Base-by-base conservation (phyloP, 2,329 filamentous ascomycete genomes). In the Pyricularia sp. region DNA sequence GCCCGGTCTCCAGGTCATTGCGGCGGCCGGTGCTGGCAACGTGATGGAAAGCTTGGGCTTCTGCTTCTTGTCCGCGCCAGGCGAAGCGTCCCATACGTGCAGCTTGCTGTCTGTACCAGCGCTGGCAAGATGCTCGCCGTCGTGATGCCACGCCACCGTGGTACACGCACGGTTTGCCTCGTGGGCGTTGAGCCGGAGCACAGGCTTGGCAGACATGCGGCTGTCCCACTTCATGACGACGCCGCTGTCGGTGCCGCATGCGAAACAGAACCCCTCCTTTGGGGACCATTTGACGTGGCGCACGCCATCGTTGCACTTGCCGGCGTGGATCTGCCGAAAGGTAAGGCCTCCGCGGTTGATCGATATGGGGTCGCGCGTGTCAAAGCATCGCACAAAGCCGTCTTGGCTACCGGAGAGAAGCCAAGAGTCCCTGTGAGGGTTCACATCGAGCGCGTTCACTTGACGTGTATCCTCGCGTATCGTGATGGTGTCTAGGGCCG, bases 231-330 rank as follows among this genome's bases (percentile, higher is more conserved):
- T 89, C 71, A 88, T 77, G 14, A 90, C 81, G 17, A 84, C 82
- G 12, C 88, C 88, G 55, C 84, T 83, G 70, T 90, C 88, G 0
- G 88, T 90, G 66, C 84, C 87, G 75, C 87, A 89, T 25, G 88
- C 88, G 77, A 90, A 88, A 70, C 85, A 81, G 72, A 88, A 82
- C 6, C 86, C 88, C 66, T 88, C 83, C 42, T 80, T 84, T 7
- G 87, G 87, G 17, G 86, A 88, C 88, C 88, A 90, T 72, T 87
- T 83, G n/a, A 90, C 85, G 73, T 88, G 85, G 30, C 86, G 82
- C 36, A 90, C 85, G 33, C 82, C 81, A 68, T 86, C 85, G 71
- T 95, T 85, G 75, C 83, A 82, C 71, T 79, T 81, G 75, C 83
- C 83, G 69, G 81, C 74, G 74, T 80, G 78, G 74, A 84, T 71